These are phyloP conservation scores for Westerdykella aurantiaca DNA, from an alignment of 2,329 filamentous ascomycete genomes.

Conservation along the genomic window DNA sequence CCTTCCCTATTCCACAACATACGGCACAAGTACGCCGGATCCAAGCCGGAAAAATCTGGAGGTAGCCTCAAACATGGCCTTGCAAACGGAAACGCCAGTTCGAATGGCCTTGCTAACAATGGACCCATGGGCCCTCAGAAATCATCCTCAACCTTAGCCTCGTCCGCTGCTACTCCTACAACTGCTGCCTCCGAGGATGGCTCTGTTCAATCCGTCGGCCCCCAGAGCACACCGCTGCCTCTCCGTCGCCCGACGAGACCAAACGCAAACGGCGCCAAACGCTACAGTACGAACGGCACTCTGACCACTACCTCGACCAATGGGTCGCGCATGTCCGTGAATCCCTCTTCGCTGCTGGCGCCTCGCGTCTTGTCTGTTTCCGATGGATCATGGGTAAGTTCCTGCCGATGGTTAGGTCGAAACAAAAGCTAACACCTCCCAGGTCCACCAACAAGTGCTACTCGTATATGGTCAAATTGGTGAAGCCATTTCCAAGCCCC, in stretches of 20 bases:
- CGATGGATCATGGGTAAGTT: conserved; percentile 76
- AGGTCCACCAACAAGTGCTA: conserved; percentile 90
- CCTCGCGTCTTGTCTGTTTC: conserved; percentile 72
- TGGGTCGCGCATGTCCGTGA: conserved; percentile 42
- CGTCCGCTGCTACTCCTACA: conserved; percentile 49
- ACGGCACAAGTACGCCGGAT: conserved; percentile 74
- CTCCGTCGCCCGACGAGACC: conserved; percentile 44
- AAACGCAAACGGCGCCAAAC: conserved; percentile 41
- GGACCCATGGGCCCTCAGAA: conserved; percentile 53
- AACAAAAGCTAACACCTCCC: conserved; percentile 8
- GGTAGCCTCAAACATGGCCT: conserved; percentile 5
- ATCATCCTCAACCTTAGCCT: conserved; percentile 58
- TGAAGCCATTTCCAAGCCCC: conserved; percentile 58
- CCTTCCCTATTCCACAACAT: conserved; percentile 68
- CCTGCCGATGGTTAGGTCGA: neutral
- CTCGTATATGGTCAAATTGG: conserved; percentile 77
- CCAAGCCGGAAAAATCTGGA: conserved; percentile 33
- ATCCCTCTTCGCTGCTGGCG: conserved; percentile 69
- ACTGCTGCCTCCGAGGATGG: conserved; percentile 67
- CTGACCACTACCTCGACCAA: conserved; percentile 52
- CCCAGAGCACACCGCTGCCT: conserved; percentile 47
- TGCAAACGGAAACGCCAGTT: conserved; percentile 9
- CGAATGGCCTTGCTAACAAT: conserved; percentile 40
- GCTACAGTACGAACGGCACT: conserved; percentile 50
- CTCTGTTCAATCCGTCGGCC: conserved; percentile 52